phyloP scores from a whole-genome alignment of 208 protist species.

The Trypanosoma cruzi region DNA sequence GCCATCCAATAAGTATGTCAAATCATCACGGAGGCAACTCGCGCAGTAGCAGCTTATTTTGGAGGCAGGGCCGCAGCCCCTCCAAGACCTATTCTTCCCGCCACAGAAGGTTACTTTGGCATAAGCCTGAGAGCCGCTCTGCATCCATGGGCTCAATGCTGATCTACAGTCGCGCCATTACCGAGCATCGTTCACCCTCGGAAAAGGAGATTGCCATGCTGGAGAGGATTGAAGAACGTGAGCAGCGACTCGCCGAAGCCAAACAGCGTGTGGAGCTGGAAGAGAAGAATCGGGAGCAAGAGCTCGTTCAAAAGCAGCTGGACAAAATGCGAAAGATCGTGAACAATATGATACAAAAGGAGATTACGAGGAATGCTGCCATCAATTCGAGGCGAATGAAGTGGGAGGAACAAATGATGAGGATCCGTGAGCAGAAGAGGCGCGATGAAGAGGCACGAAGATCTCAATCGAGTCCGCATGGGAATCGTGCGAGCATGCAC shows the following conservation, averaged over 20 bases:
- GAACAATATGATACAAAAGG: slow-evolving; percentile 33
- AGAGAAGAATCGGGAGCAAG: slow-evolving; percentile 41
- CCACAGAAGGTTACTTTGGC: slow-evolving; percentile 4
- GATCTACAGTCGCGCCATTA: slow-evolving; percentile 48
- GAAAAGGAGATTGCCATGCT: slow-evolving; percentile 41
- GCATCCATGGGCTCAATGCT: slow-evolving; percentile 26
- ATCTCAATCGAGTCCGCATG: background rate
- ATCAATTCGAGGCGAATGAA: slow-evolving; percentile 8
- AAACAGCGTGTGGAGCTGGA: slow-evolving; percentile 36
- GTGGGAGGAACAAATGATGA: slow-evolving; percentile 32
- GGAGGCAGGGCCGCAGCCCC: background rate
- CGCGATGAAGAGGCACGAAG: slow-evolving; percentile 14
- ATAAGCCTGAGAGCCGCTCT: slow-evolving; percentile 33
- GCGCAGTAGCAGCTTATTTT: slow-evolving; percentile 31
- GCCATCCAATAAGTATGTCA: background rate
- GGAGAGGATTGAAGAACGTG: slow-evolving; percentile 62
- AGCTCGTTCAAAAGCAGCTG: slow-evolving; percentile 39
- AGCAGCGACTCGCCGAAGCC: slow-evolving; percentile 41
- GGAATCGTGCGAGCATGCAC: background rate
- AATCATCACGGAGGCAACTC: background rate
- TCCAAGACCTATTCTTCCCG: slow-evolving; percentile 16
- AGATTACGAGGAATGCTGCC: slow-evolving; percentile 8
- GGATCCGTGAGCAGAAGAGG: slow-evolving; percentile 33
- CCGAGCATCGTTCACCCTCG: slow-evolving; percentile 42
- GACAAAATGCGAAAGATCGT: slow-evolving; percentile 26